Percentiles rank a stretch among this genome's conserved stretches.
phyloP scores from a whole-genome alignment of 352 stramenopile genomes.

The Pythium scleroteichum region DNA sequence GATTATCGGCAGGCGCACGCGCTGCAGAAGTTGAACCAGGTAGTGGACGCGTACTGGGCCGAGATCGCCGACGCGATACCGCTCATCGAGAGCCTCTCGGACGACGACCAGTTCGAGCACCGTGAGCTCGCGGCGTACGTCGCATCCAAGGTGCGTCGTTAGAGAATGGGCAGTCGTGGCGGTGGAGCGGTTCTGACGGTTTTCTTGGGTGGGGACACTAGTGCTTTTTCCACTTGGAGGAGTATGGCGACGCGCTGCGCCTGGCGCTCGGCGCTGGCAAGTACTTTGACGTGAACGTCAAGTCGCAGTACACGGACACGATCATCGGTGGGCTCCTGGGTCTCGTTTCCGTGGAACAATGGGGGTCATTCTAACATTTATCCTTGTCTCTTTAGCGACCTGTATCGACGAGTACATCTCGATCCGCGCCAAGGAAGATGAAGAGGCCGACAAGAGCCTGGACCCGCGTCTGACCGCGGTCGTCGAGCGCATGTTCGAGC shows the following conservation, averaged over 20 bases:
- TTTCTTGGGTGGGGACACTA: conserved; percentile 22
- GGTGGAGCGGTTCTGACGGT: too few relatives aligned
- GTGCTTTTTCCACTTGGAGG: conserved; percentile 99
- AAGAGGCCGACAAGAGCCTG: conserved; percentile 69
- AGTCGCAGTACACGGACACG: conserved; percentile 96
- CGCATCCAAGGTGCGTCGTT: conserved; percentile 85
- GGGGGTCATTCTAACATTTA: too few relatives aligned
- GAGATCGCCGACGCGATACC: conserved; percentile 92
- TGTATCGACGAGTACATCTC: conserved; percentile 98
- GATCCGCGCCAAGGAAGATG: conserved; percentile 78
- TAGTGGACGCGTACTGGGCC: conserved; percentile 94
- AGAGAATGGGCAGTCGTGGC: too few relatives aligned
- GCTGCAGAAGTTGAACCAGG: conserved; percentile 89
- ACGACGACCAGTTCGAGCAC: conserved; percentile 91
- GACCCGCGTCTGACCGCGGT: conserved; percentile 93
- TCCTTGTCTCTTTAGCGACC: conserved; percentile 43
- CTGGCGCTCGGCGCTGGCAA: conserved; percentile 94
- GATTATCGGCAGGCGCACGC: conserved; percentile 68
- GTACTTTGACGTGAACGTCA: conserved; percentile 94
- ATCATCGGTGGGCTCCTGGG: conserved; percentile 83
- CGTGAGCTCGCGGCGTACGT: conserved; percentile 91
- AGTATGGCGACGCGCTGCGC: conserved; percentile 94
- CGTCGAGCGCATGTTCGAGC: conserved; percentile 97
- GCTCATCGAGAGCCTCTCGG: conserved; percentile 93
- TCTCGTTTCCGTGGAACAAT: too few relatives aligned